Evolutionary conservation across 768 basidiomycete genomes (phyloP).

Genomic region (Harrya chromipes): DNA sequence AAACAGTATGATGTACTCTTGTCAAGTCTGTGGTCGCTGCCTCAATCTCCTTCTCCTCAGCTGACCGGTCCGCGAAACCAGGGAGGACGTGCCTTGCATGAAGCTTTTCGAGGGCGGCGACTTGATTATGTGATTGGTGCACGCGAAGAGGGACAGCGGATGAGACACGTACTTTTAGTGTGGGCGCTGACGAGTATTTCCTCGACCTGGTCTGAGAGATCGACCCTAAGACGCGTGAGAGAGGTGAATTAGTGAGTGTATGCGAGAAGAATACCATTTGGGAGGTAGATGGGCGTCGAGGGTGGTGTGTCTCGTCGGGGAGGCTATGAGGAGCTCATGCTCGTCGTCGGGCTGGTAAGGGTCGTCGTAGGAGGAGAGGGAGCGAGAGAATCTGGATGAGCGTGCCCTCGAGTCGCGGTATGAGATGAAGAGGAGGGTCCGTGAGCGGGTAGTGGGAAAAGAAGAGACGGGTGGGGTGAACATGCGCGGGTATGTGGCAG

Average conservation of each 20-base stretch:
- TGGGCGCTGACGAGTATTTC: slow-evolving; percentile 65
- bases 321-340: slow-evolving; percentile 59
- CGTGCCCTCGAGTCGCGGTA: slow-evolving; percentile 75
- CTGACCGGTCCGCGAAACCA: slow-evolving; percentile 91
- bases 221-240: slow-evolving; percentile 62
- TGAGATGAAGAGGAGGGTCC: slow-evolving; percentile 92
- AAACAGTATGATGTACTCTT: slow-evolving; percentile 47
- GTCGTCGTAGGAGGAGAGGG: slow-evolving; percentile 45
- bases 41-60: slow-evolving; percentile 94
- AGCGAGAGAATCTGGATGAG: slow-evolving; percentile 39
- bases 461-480: slow-evolving; percentile 27
- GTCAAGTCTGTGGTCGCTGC: slow-evolving; percentile 83
- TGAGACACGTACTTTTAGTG: slow-evolving; percentile 65
- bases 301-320: slow-evolving; percentile 42
- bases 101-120: slow-evolving; percentile 86
- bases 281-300: slow-evolving; percentile 71
- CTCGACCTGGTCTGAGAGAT: slow-evolving; percentile 87
- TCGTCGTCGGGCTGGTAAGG: slow-evolving; percentile 49
- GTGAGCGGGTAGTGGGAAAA: slow-evolving; percentile 66
- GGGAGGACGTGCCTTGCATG: slow-evolving; percentile 96
- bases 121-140: slow-evolving; percentile 41
- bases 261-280: slow-evolving; percentile 58
- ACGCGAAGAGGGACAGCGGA: slow-evolving; percentile 8
- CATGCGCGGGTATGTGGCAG: slow-evolving; percentile 24
- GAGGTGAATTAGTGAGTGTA: slow-evolving; percentile 4